Conservation (phyloP, 2,329 filamentous ascomycete genomes). For the Chaetomium sp. region DNA sequence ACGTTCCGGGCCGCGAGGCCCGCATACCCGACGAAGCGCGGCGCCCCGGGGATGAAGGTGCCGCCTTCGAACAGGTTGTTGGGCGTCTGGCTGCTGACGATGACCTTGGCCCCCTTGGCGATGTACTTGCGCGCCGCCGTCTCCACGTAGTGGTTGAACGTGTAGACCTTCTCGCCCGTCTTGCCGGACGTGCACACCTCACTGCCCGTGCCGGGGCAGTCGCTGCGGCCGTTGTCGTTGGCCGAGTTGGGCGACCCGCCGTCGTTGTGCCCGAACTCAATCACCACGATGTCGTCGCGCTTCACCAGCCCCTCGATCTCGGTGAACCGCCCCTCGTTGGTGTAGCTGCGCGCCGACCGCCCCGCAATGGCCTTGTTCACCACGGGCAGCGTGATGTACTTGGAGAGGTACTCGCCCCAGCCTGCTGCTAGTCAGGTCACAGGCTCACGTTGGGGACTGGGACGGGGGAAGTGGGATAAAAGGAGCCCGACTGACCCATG, state of each 20-base stretch:
- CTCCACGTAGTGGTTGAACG: conserved; percentile 42
- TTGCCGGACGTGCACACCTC: conserved; percentile 52
- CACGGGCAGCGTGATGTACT: conserved; percentile 50
- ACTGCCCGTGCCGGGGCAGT: conserved; percentile 55
- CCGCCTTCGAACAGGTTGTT: conserved; percentile 65
- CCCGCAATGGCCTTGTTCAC: conserved; percentile 65
- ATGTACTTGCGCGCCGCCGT: conserved; percentile 38
- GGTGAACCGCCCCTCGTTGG: conserved; percentile 61
- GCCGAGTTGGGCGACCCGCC: conserved; percentile 54
- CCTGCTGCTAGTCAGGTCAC: conserved; percentile 24
- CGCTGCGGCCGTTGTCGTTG: conserved; percentile 61
- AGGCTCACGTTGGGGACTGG: neutral
- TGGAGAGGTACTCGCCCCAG: conserved; percentile 62
- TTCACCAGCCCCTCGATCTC: conserved; percentile 53
- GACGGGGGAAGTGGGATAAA: neutral
- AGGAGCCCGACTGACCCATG: conserved; percentile 19
- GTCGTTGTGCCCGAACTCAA: conserved; percentile 74
- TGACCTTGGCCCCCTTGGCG: conserved; percentile 61
- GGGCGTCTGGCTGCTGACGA: conserved; percentile 61
- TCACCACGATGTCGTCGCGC: conserved; percentile 64
- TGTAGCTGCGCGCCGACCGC: conserved; percentile 64
- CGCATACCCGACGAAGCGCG: conserved; percentile 59
- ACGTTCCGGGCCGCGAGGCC: conserved; percentile 45
- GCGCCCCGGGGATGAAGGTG: conserved; percentile 47
- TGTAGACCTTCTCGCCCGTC: conserved; percentile 37